Conservation (phyloP, 2,329 filamentous ascomycete species). For the Clonostachys chloroleuca region DNA sequence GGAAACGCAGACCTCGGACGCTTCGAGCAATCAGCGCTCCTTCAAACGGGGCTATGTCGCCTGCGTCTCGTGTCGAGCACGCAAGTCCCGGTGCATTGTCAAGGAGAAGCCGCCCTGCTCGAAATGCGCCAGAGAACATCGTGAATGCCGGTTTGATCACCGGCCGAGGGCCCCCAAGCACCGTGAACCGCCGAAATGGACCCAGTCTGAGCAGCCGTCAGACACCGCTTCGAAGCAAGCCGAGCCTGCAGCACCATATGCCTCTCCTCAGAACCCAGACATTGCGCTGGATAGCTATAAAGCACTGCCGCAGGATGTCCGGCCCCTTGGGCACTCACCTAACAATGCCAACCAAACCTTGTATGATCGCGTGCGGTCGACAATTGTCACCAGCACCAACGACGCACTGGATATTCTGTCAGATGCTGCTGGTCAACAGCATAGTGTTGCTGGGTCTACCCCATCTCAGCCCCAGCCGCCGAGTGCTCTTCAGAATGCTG, state of each 20-base stretch:
- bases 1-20: too few relatives aligned
- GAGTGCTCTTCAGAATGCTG: background rate
- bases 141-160: conserved; percentile 5
- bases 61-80: conserved; percentile 6
- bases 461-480: background rate
- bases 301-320: too few relatives aligned
- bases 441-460: background rate
- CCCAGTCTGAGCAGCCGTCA: background rate
- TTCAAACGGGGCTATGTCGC: conserved; percentile 5
- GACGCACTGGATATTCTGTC: background rate
- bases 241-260: too few relatives aligned
- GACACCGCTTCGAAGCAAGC: too few relatives aligned
- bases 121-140: conserved; percentile 7
- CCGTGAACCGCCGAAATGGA: conserved; percentile 4
- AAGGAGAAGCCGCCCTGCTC: conserved; percentile 6
- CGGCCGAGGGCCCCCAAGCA: conserved; percentile 3
- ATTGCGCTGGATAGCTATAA: too few relatives aligned
- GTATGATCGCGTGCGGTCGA: background rate
- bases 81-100: conserved; percentile 6
- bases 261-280: too few relatives aligned
- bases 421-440: background rate
- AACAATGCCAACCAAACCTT: too few relatives aligned
- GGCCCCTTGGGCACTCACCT: too few relatives aligned
- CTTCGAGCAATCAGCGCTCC: too few relatives aligned
- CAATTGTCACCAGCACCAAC: background rate